These are phyloP conservation scores for Trypanosoma platydactyli DNA, from an alignment of 208 protist species.

Conservation along the genomic window DNA sequence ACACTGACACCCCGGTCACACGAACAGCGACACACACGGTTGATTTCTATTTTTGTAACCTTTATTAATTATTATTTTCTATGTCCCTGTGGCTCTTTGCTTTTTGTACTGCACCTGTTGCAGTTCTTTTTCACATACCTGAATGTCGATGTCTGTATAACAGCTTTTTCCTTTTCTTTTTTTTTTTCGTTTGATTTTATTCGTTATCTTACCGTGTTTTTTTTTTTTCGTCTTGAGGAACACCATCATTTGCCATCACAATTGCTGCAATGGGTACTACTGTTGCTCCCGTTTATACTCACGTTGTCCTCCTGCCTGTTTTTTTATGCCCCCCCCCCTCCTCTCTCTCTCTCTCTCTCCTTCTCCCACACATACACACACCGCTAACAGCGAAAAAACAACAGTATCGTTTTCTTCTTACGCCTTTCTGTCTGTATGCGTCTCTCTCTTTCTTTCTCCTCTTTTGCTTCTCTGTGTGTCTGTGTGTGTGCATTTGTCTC, in stretches of 20 bases:
- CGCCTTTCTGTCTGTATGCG: not conserved
- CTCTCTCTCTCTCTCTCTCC: too few relatives aligned
- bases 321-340: too few relatives aligned
- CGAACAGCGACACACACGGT: too few relatives aligned
- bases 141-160: conserved; percentile 1
- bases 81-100: not conserved
- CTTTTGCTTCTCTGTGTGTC: not conserved
- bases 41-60: not conserved
- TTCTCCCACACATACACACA: too few relatives aligned
- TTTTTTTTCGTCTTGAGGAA: conserved; percentile 6
- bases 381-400: not conserved
- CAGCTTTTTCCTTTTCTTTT: conserved; percentile 1
- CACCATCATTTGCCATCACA: too few relatives aligned
- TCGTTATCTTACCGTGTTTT: conserved; percentile 13
- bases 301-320: too few relatives aligned
- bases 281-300: not conserved
- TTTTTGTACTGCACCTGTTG: not conserved
- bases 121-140: not conserved
- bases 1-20: too few relatives aligned
- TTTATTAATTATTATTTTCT: conserved; percentile 1
- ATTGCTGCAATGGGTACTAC: too few relatives aligned
- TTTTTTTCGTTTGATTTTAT: conserved; percentile 15
- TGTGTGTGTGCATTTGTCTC: too few relatives aligned
- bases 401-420: conserved; percentile 8
- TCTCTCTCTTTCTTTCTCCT: not conserved